phyloP scores from a whole-genome alignment of 1,284 basidiomycete genomes.

The Rhizoctonia solani region DNA sequence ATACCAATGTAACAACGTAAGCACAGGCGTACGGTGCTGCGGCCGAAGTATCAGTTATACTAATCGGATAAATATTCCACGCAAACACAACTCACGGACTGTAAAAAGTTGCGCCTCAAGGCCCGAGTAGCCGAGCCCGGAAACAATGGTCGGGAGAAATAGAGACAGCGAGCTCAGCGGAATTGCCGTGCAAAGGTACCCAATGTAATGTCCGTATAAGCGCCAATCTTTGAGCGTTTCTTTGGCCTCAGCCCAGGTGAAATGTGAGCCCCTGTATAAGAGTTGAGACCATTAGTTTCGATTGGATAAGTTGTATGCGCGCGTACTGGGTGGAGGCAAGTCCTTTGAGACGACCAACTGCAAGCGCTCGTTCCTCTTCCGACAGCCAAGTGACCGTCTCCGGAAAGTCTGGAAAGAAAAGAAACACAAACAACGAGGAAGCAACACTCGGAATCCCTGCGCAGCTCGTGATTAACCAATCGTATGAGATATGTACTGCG shows the following conservation, averaged over 20 bases:
- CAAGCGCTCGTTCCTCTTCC: conserved; percentile 45
- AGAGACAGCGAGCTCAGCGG: conserved; percentile 48
- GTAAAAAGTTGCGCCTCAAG: conserved; percentile 59
- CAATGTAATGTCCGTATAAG: conserved; percentile 38
- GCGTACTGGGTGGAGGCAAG: conserved; percentile 41
- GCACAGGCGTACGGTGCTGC: conserved; percentile 43
- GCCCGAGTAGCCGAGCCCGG: conserved; percentile 52
- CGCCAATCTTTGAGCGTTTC: conserved; percentile 10
- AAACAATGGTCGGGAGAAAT: conserved; percentile 48
- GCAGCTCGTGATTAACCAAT: neutral
- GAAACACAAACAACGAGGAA: conserved; percentile 48
- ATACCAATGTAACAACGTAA: conserved; percentile 45
- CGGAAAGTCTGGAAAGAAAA: conserved; percentile 53
- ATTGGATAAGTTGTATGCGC: neutral
- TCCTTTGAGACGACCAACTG: conserved; percentile 43
- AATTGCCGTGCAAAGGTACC: conserved; percentile 46
- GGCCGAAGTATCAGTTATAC: neutral
- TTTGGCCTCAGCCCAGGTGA: conserved; percentile 20
- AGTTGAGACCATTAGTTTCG: neutral
- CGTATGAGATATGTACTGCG: conserved; percentile 39
- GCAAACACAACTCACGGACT: conserved; percentile 53
- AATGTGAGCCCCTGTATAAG: neutral
- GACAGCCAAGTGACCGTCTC: conserved; percentile 51
- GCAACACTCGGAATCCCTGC: conserved; percentile 18
- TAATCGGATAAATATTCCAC: neutral